Evolutionary conservation across 345 rosid species (phyloP).

Genomic region (Dipteronia dyeriana): DNA sequence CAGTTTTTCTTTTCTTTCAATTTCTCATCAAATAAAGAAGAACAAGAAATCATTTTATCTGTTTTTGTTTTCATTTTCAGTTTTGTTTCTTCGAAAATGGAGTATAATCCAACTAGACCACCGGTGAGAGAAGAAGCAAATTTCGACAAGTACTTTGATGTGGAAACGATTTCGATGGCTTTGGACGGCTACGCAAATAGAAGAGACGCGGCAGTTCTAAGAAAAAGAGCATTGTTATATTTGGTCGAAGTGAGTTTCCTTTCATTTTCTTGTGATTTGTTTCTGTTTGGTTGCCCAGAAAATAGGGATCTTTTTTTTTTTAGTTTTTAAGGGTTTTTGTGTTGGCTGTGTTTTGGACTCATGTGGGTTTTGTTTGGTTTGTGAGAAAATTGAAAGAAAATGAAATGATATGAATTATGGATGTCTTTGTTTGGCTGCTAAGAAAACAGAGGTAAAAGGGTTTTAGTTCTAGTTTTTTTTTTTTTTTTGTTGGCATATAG

Average conservation of each 20-base stretch:
- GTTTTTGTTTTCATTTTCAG: no score
- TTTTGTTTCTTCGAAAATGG: no score
- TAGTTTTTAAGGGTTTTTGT: background rate
- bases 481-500: no score
- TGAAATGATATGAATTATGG: background rate
- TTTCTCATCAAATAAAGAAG: no score
- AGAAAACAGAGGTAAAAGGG: background rate
- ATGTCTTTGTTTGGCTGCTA: background rate
- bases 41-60: no score
- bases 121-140: background rate
- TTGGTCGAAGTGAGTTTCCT: background rate
- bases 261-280: background rate
- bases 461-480: no score
- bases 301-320: background rate
- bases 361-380: background rate
- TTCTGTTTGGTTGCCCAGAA: background rate
- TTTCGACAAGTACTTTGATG: background rate
- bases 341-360: background rate
- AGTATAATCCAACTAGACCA: background rate
- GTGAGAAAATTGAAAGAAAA: background rate
- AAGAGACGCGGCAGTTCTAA: background rate
- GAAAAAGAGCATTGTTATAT: background rate
- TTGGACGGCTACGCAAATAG: background rate
- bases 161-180: constrained; percentile 11
- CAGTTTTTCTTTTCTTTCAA: no score